Base-by-base conservation (phyloP, 208 protist species). In the Angomonas ambiguus region DNA sequence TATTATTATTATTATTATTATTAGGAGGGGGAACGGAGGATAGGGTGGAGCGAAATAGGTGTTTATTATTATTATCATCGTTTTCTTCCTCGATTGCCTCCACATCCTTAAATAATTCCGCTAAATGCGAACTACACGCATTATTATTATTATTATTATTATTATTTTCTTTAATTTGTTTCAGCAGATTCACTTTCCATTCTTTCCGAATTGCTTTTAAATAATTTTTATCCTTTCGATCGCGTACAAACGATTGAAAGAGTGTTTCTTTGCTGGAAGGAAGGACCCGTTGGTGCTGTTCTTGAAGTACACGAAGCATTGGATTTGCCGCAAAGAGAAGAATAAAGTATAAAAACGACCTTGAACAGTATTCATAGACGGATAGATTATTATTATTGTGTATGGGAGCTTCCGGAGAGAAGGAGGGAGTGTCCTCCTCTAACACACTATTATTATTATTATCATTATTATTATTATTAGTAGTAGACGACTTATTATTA, bases 301-400 rank as follows among this genome's bases (percentile, higher is more conserved):
- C 2, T 48, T 56, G 38, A 20, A 28, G 25, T 5, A 11, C 2
- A 3, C 2, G 5, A 20, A 66, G 1, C 42, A 25, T 22, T 18
- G 61, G 61, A 30, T 56, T 66, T 18, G 35, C 38, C 8, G 25
- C 10, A 18, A 8, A 56, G 27, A 66, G 13, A 5, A 66, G 18
- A 3, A 66, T 18, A 35, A 66, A 66, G 42, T 66, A 66, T 5
- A 66, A 41, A 24, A 66, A 51, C 41, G 35, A 53, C 28, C 56
- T 28, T n/a, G 25, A 42, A 4, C 13, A 35, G 2, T 42, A 4
- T 4, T 41, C 8, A 30, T 49, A 56, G 13, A 24, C 61, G 18
- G 25, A 30, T 5, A 16, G 10, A 5, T 8, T 2, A 18, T n/a
- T 35, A 48, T 27, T 16, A 30, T 35, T 56, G n/a, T 48, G 5